Evolutionary conservation across 2,329 filamentous ascomycete species (phyloP).

Genomic region (Massarina eburnea): DNA sequence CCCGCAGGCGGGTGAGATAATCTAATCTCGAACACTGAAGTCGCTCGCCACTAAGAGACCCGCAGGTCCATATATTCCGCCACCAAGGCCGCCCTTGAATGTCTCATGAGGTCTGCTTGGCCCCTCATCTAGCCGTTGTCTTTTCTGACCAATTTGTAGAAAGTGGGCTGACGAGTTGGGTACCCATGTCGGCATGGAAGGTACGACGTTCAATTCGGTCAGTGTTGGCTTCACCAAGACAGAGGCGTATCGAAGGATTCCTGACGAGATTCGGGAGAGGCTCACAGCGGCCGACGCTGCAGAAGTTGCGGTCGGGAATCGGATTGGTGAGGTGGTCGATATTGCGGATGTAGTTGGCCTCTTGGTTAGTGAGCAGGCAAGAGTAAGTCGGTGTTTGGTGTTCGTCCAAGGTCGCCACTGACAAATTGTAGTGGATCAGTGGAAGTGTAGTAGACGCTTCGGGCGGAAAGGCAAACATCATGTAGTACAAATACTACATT

Average conservation of each 20-base stretch:
- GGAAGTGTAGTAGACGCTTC: constrained; percentile 37
- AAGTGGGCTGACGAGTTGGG: constrained; percentile 22
- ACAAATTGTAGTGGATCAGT: constrained; percentile 34
- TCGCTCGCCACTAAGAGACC: background rate
- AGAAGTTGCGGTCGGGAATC: constrained; percentile 13
- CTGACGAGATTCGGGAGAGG: constrained; percentile 11
- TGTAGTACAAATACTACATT: constrained; percentile 6
- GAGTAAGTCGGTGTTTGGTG: constrained; percentile 6
- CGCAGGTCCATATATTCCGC: constrained; percentile 18
- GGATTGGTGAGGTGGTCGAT: constrained; percentile 44
- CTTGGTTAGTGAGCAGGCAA: constrained; percentile 31
- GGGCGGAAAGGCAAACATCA: constrained; percentile 26
- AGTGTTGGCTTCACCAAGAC: constrained; percentile 27
- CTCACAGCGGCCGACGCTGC: constrained; percentile 16
- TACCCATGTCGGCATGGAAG: constrained; percentile 18
- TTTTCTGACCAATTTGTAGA: constrained; percentile 8
- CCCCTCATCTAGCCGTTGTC: background rate
- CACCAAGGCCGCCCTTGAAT: constrained; percentile 20
- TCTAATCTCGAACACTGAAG: background rate
- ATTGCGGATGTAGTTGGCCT: constrained; percentile 68
- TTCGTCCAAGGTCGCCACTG: background rate
- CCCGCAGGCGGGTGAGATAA: constrained; percentile 17
- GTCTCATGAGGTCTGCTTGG: constrained; percentile 16
- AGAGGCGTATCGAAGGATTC: constrained; percentile 17
- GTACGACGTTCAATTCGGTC: constrained; percentile 29